These are phyloP conservation scores for Aspergillus tamarii DNA, from an alignment of 2,329 filamentous ascomycete genomes.

Conservation along the genomic window DNA sequence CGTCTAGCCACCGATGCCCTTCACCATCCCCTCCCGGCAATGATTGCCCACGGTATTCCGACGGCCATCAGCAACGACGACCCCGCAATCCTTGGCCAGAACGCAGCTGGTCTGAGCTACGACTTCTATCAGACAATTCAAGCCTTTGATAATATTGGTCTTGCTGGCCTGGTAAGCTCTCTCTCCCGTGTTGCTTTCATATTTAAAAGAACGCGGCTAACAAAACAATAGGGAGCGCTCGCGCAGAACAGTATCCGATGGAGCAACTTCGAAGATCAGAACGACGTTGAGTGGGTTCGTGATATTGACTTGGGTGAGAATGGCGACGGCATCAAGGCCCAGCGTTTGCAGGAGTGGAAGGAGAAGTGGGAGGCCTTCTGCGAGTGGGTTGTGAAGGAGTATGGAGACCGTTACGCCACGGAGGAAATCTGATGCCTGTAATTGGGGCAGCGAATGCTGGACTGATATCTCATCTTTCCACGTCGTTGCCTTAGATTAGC, in stretches of 20 bases:
- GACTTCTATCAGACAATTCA: conserved; percentile 93
- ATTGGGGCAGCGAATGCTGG: neutral
- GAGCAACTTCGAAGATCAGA: conserved; percentile 81
- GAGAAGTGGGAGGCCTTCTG: conserved; percentile 85
- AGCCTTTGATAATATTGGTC: conserved; percentile 85
- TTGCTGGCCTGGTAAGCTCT: conserved; percentile 73
- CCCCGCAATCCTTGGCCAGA: conserved; percentile 83
- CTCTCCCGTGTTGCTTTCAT: neutral
- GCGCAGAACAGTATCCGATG: conserved; percentile 89
- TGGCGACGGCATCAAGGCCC: conserved; percentile 69
- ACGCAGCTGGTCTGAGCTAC: conserved; percentile 78
- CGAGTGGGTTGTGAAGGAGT: conserved; percentile 70
- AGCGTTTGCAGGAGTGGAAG: conserved; percentile 74
- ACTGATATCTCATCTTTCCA: neutral
- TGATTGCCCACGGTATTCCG: conserved; percentile 79
- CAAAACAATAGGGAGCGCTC: conserved; percentile 50
- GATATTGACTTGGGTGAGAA: conserved; percentile 73
- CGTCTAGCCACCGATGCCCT: conserved; percentile 74
- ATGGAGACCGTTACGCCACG: conserved; percentile 7
- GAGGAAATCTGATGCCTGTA: neutral
- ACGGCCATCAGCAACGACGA: conserved; percentile 88
- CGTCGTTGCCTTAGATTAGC: neutral
- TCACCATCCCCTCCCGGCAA: conserved; percentile 76
- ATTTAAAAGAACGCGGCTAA: neutral
- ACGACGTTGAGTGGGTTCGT: conserved; percentile 68